These are phyloP conservation scores for Ophiosphaerella narmari DNA, from an alignment of 2,329 filamentous ascomycete genomes.

Conservation along the genomic window DNA sequence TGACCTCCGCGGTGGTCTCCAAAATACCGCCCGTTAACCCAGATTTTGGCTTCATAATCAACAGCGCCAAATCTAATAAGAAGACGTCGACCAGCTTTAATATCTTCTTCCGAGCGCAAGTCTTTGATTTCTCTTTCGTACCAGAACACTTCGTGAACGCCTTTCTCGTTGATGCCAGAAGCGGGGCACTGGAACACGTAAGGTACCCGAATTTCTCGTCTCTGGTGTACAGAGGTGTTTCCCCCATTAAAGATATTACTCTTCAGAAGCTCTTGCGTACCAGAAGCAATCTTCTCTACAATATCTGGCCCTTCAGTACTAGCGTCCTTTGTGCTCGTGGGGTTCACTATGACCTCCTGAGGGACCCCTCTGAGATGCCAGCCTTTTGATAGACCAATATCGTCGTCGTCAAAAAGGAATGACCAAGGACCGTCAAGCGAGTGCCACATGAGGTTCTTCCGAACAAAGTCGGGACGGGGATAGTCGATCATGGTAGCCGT, in stretches of 20 bases:
- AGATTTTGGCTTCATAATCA: slow-evolving; percentile 64
- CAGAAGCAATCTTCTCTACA: slow-evolving; percentile 55
- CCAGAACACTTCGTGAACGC: slow-evolving; percentile 70
- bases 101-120: slow-evolving; percentile 52
- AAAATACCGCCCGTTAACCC: slow-evolving; percentile 59
- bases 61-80: slow-evolving; percentile 64
- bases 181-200: slow-evolving; percentile 69
- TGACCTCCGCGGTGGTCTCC: slow-evolving; percentile 64
- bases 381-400: slow-evolving; percentile 57
- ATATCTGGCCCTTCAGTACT: slow-evolving; percentile 44
- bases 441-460: slow-evolving; percentile 60
- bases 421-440: slow-evolving; percentile 67
- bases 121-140: slow-evolving; percentile 62
- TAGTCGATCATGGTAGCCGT: slow-evolving; percentile 46
- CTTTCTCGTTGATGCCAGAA: slow-evolving; percentile 65
- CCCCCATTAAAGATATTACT: slow-evolving; percentile 49
- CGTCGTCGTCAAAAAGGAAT: slow-evolving; percentile 68
- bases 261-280: slow-evolving; percentile 54
- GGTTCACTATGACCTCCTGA: slow-evolving; percentile 38
- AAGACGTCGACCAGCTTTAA: slow-evolving; percentile 47
- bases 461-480: slow-evolving; percentile 68
- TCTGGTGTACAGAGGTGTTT: slow-evolving; percentile 44
- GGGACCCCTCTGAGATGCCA: slow-evolving; percentile 63
- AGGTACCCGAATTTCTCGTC: slow-evolving; percentile 64
- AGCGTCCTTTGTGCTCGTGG: slow-evolving; percentile 21